Evolutionary conservation across 2,329 filamentous ascomycete genomes (phyloP).

Genomic region (Botryotinia narcissicola): DNA sequence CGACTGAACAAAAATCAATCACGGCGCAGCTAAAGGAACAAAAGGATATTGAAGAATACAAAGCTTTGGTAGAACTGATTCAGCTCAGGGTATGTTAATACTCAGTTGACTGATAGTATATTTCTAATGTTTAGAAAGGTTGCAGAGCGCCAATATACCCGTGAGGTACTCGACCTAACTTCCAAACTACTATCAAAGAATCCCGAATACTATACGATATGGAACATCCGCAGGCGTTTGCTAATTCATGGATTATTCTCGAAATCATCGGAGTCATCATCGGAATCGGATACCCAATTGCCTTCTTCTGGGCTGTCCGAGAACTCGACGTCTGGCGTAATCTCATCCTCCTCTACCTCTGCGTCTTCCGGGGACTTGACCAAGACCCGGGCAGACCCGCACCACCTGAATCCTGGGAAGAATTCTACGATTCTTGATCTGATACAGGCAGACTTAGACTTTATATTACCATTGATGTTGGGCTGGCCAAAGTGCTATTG

Average conservation of each 20-base stretch:
- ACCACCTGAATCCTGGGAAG: slow-evolving; percentile 50
- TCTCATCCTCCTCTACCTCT: slow-evolving; percentile 55
- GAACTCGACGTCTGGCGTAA: slow-evolving; percentile 63
- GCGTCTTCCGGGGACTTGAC: slow-evolving; percentile 53
- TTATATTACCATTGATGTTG: slow-evolving; percentile 79
- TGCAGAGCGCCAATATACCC: slow-evolving; percentile 38
- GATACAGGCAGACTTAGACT: slow-evolving; percentile 72
- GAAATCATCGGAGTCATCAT: slow-evolving; percentile 51
- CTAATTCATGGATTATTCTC: slow-evolving; percentile 58
- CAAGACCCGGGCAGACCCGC: slow-evolving; percentile 49
- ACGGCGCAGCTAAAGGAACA: slow-evolving; percentile 70
- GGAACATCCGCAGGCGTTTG: slow-evolving; percentile 80
- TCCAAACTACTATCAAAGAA: slow-evolving; percentile 73
- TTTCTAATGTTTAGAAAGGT: slow-evolving; percentile 27
- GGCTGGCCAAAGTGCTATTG: slow-evolving; percentile 97
- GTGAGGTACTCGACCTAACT: slow-evolving; percentile 63
- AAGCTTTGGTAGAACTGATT: slow-evolving; percentile 65
- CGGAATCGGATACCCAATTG: slow-evolving; percentile 53
- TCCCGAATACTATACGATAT: slow-evolving; percentile 87
- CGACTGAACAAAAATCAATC: slow-evolving; percentile 59
- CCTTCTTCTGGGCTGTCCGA: slow-evolving; percentile 53
- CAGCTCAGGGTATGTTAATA: slow-evolving; percentile 55
- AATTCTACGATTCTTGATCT: slow-evolving; percentile 53
- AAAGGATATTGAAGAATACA: slow-evolving; percentile 74
- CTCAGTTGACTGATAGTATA: slow-evolving; percentile 23